phyloP scores from a whole-genome alignment of 2,329 filamentous ascomycete genomes.

The Alternaria ethzedia region DNA sequence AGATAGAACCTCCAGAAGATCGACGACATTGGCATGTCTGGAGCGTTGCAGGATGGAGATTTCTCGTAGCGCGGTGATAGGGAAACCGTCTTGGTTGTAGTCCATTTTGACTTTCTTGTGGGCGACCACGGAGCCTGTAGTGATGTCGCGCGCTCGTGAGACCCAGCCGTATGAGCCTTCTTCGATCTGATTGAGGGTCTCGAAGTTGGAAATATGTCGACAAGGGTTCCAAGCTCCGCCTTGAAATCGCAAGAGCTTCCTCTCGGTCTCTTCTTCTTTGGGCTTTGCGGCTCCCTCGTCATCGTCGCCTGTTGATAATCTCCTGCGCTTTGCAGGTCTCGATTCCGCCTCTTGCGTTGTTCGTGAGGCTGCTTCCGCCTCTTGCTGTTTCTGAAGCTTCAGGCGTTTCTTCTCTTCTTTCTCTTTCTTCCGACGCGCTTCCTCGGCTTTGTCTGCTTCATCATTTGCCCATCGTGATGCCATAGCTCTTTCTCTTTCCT shows the following conservation, averaged over 20 bases:
- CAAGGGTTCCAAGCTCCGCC: slow-evolving; percentile 71
- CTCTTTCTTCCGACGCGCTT: slow-evolving; percentile 75
- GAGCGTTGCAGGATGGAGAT: slow-evolving; percentile 89
- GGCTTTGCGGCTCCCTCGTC: slow-evolving; percentile 23
- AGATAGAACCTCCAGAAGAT: slow-evolving; percentile 82
- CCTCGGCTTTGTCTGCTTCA: slow-evolving; percentile 78
- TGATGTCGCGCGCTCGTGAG: slow-evolving; percentile 76
- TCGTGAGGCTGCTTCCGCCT: slow-evolving; percentile 60
- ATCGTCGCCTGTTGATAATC: slow-evolving; percentile 62
- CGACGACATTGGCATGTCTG: slow-evolving; percentile 81
- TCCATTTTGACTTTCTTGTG: slow-evolving; percentile 95
- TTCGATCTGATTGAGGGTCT: slow-evolving; percentile 94
- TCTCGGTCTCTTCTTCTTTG: slow-evolving; percentile 41
- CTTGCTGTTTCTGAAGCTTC: slow-evolving; percentile 81
- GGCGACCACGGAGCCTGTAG: slow-evolving; percentile 81
- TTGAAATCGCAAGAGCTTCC: slow-evolving; percentile 74
- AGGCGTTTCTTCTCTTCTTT: slow-evolving; percentile 88
- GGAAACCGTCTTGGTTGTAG: slow-evolving; percentile 74
- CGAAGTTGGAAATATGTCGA: slow-evolving; percentile 83
- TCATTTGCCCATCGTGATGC: slow-evolving; percentile 87
- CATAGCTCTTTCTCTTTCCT: slow-evolving; percentile 44
- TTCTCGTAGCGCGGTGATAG: slow-evolving; percentile 90
- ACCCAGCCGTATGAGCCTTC: slow-evolving; percentile 97
- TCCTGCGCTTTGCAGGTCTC: slow-evolving; percentile 62
- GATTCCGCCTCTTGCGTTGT: slow-evolving; percentile 36